phyloP scores from a whole-genome alignment of 176 grass and related monocot genomes.

The Musa beccarii region DNA sequence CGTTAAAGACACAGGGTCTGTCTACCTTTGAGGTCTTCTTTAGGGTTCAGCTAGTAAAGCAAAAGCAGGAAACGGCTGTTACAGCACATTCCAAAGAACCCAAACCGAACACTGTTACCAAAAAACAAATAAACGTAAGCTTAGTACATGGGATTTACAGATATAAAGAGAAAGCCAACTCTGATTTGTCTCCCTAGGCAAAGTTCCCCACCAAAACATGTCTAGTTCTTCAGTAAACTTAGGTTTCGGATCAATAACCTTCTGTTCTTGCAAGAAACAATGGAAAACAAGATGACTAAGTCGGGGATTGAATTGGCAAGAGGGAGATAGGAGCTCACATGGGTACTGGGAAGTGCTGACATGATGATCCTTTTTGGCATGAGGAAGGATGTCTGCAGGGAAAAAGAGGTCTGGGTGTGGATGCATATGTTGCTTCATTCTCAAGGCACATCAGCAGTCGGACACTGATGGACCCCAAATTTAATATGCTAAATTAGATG shows the following conservation, averaged over 20 bases:
- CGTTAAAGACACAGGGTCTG: constrained; percentile 3
- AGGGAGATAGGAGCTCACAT: constrained; percentile 65
- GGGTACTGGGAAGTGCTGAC: constrained; percentile 46
- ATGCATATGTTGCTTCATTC: constrained; percentile 71
- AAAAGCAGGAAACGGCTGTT: constrained; percentile 44
- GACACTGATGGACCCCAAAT: constrained; percentile 81
- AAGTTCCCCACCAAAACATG: not conserved
- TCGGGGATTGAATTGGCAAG: not conserved
- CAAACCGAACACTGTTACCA: constrained; percentile 6
- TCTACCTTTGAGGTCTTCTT: constrained; percentile 23
- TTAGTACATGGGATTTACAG: not conserved
- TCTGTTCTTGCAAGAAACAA: too few relatives aligned
- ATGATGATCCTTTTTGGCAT: constrained; percentile 94
- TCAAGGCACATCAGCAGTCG: constrained; percentile 82
- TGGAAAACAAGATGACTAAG: too few relatives aligned
- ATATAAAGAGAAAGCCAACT: not conserved
- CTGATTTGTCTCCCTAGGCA: constrained; percentile 38
- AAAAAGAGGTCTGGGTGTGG: constrained; percentile 14
- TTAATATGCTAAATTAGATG: constrained; percentile 35
- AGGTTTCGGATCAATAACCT: too few relatives aligned
- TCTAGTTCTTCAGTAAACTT: too few relatives aligned
- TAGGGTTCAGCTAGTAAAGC: constrained; percentile 29
- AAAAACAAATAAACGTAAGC: not conserved
- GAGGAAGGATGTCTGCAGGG: constrained; percentile 40
- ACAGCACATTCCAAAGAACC: constrained; percentile 44